phyloP scores from a whole-genome alignment of 2,329 filamentous ascomycete species.

The Calonectria leucothoes region DNA sequence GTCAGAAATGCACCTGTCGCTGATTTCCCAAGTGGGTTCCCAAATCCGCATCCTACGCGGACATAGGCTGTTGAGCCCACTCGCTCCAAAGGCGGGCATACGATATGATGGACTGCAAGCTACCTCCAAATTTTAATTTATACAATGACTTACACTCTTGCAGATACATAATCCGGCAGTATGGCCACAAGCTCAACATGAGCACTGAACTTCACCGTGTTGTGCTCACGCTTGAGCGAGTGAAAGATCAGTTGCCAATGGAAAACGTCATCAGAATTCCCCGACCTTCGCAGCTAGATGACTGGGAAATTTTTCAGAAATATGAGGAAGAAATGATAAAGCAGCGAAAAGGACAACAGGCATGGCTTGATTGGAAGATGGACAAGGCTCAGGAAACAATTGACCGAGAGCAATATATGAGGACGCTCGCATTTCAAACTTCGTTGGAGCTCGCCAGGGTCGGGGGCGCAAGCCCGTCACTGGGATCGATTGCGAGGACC shows the following conservation, averaged over 20 bases:
- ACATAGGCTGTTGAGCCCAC: conserved; percentile 59
- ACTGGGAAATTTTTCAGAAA: conserved; percentile 64
- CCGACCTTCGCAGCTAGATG: conserved; percentile 65
- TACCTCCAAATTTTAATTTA: neutral
- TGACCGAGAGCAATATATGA: conserved; percentile 43
- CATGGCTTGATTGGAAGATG: conserved; percentile 55
- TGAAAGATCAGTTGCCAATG: conserved; percentile 54
- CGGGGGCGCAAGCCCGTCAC: conserved; percentile 4
- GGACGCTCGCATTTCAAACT: conserved; percentile 39
- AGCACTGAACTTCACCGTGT: conserved; percentile 54
- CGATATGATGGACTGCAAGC: conserved; percentile 70
- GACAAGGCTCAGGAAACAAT: conserved; percentile 45
- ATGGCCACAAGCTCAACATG: conserved; percentile 50
- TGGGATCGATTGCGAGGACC: neutral
- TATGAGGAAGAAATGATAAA: conserved; percentile 56
- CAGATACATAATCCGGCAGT: conserved; percentile 63
- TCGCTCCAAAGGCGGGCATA: conserved; percentile 63
- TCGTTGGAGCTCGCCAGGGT: conserved; percentile 35
- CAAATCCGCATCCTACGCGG: conserved; percentile 66
- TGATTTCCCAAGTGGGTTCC: conserved; percentile 62
- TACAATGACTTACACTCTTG: conserved; percentile 5
- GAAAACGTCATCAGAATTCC: conserved; percentile 59
- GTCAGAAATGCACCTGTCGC: conserved; percentile 59
- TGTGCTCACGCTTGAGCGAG: conserved; percentile 59
- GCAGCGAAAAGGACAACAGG: conserved; percentile 51